Evolutionary conservation across 768 basidiomycete genomes (phyloP), one percentile per base, ranked within the genome.

Genomic region (Leccinum subtestaceum): DNA sequence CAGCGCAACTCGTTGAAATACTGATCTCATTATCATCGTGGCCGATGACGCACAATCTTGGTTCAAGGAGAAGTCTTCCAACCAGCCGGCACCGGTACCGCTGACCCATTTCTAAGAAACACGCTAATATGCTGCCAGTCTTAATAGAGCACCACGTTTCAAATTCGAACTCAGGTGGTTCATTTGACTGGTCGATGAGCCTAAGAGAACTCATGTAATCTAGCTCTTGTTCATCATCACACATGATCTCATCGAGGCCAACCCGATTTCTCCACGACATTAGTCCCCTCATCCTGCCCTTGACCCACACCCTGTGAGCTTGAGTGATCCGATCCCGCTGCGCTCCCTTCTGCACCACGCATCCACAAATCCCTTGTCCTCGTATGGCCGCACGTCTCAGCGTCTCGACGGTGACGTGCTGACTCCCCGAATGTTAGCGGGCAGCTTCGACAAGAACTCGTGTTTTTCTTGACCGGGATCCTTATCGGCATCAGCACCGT

Each of bases 371-470:
- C 55, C 75, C 72, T 77, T 86, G 15, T 86, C 92, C 74, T 95
- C 93, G 21, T 89, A 81, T 3, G 92, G 78, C 0, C 67, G 58
- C 3, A 95, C 76, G 10, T 74, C 74, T 68, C 50, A 68, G 65
- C 17, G 92, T 95, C 7, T 92, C 97, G 8, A 98, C 86, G 0
- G 97, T 98, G 56, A 98, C 82, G 69, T 98, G 97, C 65, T 95
- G 72, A 58, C 82, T 60, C 7, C 65, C 56, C 75, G 76, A 11
- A 88, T 63, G 12, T 81, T 77, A 5, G 76, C 70, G 0, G 81
- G 75, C 15, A 93, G 65, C 38, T 62, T 55, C 13, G 74, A 71
- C 6, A 87, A 59, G 53, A 92, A 86, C 55, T 74, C 75, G 5
- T 73, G 65, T 4, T 77, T 82, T 75, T 21, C 74, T 56, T 76